Evolutionary conservation across 1,284 basidiomycete genomes (phyloP), one percentile per base, ranked within the genome.

Genomic region (Limonomyces culmigenus): DNA sequence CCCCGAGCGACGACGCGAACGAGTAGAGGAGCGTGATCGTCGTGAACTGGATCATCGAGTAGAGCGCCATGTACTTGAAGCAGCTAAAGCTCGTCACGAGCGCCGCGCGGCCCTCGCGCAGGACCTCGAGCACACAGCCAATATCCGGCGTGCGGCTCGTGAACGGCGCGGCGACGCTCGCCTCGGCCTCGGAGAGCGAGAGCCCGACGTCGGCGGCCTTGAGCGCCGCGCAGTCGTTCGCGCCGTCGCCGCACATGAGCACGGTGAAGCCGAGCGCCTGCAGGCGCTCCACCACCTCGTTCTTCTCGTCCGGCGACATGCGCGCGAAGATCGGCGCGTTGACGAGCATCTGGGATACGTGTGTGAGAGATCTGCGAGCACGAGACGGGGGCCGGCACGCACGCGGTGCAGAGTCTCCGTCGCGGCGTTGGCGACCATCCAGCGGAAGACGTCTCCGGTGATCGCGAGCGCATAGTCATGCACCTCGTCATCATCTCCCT

Each of bases 281-380:
- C 16, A 99, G 65, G 3, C 92, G 74, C 53, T 97, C 93, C 29
- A 99, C 87, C 14, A 98, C 74, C 53, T 99, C 95, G 49, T 97
- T 95, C 63, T 99, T 99, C 62, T 98, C 95, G 54, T 98, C 95
- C 0, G 95, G 95, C 13, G 93, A 98, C 95, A 99, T 98, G 18
- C 95, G 74, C 6, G 95, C 92, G 53, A 93, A 99, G 36, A 98
- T 83, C 50, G 95, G 87, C 3, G 92, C 77, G 57, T 96, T 95
- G 41, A 97, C 87, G n/a, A 99, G 75, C 89, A 98, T 93, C 87
- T 93, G 19, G 18, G 19, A 5, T 15, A 36, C 13, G 38, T 34
- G 19, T 42, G n/a, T 27, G 8, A 29, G 33, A 31, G 19, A 6
- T 15, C 38, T 33, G 10, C 16, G 15, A 15, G 34, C 17, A 27